A percentile compares a stretch with the other conserved stretches of the same genome.
Evolutionary conservation across 2,329 filamentous ascomycete species (phyloP).

Genomic region (Penicillium sp.): DNA sequence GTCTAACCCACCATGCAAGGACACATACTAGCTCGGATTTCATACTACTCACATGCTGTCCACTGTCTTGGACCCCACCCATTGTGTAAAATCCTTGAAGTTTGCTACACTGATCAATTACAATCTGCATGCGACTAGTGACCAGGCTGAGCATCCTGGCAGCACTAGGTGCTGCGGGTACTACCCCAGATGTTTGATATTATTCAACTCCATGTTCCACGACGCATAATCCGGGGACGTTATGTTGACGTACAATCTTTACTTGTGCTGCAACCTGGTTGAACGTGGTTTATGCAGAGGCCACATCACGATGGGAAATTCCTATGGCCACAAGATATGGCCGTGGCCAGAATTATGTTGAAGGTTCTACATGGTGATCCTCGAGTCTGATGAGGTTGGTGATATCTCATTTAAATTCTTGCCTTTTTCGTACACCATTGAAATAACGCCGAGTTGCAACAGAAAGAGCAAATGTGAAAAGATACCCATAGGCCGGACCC

Average conservation of each 20-base stretch:
- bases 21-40: conserved; percentile 4
- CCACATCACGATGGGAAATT: background rate
- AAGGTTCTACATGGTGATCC: background rate
- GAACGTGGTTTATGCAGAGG: conserved; percentile 3
- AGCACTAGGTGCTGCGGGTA: background rate
- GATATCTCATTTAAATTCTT: conserved; percentile 32
- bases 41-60: background rate
- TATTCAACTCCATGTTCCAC: background rate
- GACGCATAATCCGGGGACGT: too few relatives aligned
- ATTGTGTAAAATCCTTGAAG: background rate
- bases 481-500: conserved; percentile 41
- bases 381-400: conserved; percentile 18
- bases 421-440: conserved; percentile 45
- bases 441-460: conserved; percentile 42
- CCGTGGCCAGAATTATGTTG: background rate
- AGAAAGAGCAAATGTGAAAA: conserved; percentile 35
- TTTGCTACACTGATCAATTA: background rate
- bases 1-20: conserved; percentile 23
- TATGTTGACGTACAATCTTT: background rate
- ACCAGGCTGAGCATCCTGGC: background rate
- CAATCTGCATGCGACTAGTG: background rate
- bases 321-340: background rate
- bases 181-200: background rate
- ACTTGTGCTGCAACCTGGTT: background rate
- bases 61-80: background rate